Base-by-base conservation (phyloP, 2,329 filamentous ascomycete species). In the Fusarium bulbicola region DNA sequence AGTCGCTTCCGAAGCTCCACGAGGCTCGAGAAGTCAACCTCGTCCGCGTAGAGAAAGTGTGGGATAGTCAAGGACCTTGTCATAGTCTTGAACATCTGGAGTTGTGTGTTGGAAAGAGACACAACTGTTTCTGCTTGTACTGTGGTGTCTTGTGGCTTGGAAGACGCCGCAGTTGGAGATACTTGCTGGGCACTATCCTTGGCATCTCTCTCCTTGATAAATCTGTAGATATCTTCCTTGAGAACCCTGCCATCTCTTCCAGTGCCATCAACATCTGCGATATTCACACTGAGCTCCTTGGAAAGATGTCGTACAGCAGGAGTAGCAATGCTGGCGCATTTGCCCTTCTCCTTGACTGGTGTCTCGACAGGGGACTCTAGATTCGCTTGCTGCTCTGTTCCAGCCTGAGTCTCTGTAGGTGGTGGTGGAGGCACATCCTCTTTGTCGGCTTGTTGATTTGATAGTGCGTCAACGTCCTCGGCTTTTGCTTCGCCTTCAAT, bases 61-160 rank as follows among this genome's bases (percentile, higher is more conserved):
- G 96, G 96, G 77, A 98, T 98, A 57, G 84, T 90, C 72, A 99
- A 88, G 6, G 95, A 98, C 66, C 91, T 91, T 20, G 95, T 98
- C 96, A 99, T 99, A 68, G 91, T 89, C 85, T 97, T 98, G 90
- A 97, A 98, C 96, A 99, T 99, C 80, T 94, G 92, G 42, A 89
- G 87, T 84, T 98, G 95, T 20, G 93, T 92, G 42, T 91, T 92
- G 18, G 93, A 93, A 69, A 99, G 86, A 64, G 89, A 85, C 37
- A 92, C 86, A 5, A 86, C 82, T 14, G 91, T 92, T 82, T 98
- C 96, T 60, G 84, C 85, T 81, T 93, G 92, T 50, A 84, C 83
- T 14, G 83, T 76, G 28, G 81, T 75, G 69, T 81, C 74, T 40
- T 60, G 61, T 28, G 74, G 59, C 30, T 61, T 63, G 16, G 59